Base-by-base conservation (phyloP, 495 filamentous ascomycete species). In the Tuber umbilicatum region DNA sequence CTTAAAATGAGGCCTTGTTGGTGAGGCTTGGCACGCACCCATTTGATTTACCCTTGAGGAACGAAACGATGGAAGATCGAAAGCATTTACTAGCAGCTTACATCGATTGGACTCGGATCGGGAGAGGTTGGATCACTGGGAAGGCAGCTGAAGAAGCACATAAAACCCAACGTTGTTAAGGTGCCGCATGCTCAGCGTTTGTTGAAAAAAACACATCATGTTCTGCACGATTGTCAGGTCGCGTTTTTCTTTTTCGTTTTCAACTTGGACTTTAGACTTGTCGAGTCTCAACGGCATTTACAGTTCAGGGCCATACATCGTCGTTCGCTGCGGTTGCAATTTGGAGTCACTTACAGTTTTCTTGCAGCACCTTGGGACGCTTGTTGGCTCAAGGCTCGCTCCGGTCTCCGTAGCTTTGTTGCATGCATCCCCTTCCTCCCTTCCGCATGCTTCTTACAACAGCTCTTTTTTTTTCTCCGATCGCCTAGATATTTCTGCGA, bases 21-120 rank as follows among this genome's bases (percentile, higher is more conserved):
- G 75, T 70, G 72, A 78, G 14, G 77, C 77, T 74, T 76, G 41
- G 70, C 45, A 37, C 70, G 77, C 77, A 64, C 38, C 72, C 77
- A 72, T 79, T 74, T 76, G 76, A 74, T 81, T 77, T 76, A 74
- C 67, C 77, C 81, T 82, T 81, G 69, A 82, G 76, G 74, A 80
- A 78, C 76, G 78, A 80, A 81, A 75, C 80, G 80, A 80, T 75
- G 74, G 73, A 81, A 80, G 73, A 82, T 82, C 80, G 80, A 81
- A 79, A 81, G 71, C 80, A 77, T 76, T 74, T 80, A 70, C 43
- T 43, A 35, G 45, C 50, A 72, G 27, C 68, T 78, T 41, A 73
- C 71, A 82, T 82, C 81, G 81, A 76, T 82, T 82, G 70, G 75
- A 78, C 78, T 82, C 80, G 74, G 50, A 80, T 82, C 78, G 72